Evolutionary conservation across 179 eudicot species (phyloP), one percentile per base, ranked within the genome.

Genomic region (Sideroxylon spinosum): DNA sequence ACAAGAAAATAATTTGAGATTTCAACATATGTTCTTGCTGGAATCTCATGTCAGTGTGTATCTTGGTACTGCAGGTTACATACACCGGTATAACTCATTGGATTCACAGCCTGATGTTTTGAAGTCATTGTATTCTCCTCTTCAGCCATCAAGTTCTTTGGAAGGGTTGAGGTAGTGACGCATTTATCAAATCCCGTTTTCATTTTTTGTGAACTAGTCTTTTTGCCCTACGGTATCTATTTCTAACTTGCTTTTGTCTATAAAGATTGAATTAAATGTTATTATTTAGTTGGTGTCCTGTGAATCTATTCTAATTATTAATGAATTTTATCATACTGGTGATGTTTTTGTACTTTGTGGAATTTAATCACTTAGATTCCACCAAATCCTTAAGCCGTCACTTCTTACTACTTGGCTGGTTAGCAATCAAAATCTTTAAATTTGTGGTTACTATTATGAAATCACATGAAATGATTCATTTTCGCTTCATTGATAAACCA

Each of bases 31-130:
- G 25, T 22, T n/a, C 49, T 22, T 53, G 73, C 46, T 67, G 17
- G 65, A 75, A 22, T 53, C 26, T 2, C 7, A 2, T 69, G 77
- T 52, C 50, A 60, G 2, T 70, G 56, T 16, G 63, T 67, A 70
- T 9, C 26, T 71, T 76, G 75, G 72, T 64, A 20, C 59, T 78
- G 80, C 88, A 95, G 99, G 98, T 74, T 92, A 90, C 84, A 90
- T 95, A 75, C 94, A 92, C 86, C 94, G 90, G 86, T 94, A 93
- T 87, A 95, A 95, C 83, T 84, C 97, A 19, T 83, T 94, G 91
- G 89, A 92, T 83, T 90, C 96, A 75, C 91, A 92, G 83, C 98
- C 99, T 75, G 99, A 95, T 88, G 98, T 95, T 72, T 85, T 95
- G 86, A 91, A 91, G 79, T 94, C 99, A 28, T 82, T 94, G 65